Base-by-base conservation (phyloP, 2,329 filamentous ascomycete genomes). In the Seiridium cupressi region DNA sequence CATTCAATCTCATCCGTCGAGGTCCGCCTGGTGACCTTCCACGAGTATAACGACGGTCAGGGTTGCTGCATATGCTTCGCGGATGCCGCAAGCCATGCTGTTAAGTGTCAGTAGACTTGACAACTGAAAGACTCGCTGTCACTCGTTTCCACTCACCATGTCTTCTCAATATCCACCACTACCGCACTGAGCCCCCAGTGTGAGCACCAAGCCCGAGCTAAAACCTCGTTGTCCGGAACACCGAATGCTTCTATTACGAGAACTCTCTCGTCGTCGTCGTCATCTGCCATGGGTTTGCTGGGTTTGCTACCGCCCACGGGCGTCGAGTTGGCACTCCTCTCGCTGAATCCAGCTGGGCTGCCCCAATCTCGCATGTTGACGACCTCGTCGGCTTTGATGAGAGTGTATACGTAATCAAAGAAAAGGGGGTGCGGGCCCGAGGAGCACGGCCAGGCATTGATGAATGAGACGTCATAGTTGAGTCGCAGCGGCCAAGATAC, bases 121-220 rank as follows among this genome's bases (percentile, higher is more conserved):
- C n/a, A 10, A 40, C 18, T 18, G 46, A 48, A 18, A 8, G 7
- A n/a, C 8, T 13, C 38, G 7, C 38, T 10, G 49, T 6, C 26
- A 54, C 44, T n/a, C 5, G 7, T 36, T 55, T 55, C 56, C 53
- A 78, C 84, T 72, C 68, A 86, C 84, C 85, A 92, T 13, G 89
- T 92, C 75, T 82, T 85, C 61, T 82, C 78, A 57, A 91, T 72
- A 72, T 92, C 88, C 7, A 89, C 89, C 60, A 92, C 83, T 18
- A 93, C 76, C 1, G 90, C 89, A 68, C 83, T 87, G 66, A 91
- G 74, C 2, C 90, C 90, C 84, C 89, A 91, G 67, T 91, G 88
- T 59, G 88, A 84, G 71, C 89, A 92, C 90, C 90, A 93, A 5
- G 90, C 89, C 63, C 90, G 79, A 1, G 88, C 89, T 66, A 93